These are phyloP conservation scores for Suhomyces coccinellae DNA, from an alignment of 1,139 yeast species.

Conservation along the genomic window DNA sequence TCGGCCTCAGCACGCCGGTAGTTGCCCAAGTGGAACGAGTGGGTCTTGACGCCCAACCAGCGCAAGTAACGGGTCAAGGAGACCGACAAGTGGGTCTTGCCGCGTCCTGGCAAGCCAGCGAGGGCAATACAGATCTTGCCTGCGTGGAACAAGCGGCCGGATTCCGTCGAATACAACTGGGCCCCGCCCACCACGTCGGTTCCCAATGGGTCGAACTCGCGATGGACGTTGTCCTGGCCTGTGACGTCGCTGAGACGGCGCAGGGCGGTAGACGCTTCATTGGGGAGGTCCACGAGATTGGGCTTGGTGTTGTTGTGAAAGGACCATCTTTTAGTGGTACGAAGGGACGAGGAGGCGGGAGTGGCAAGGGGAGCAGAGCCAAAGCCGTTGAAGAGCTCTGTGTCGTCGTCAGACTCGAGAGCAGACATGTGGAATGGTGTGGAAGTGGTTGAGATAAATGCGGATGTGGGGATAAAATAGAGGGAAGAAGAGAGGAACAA, in stretches of 20 bases:
- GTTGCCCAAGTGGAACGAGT: slow-evolving; percentile 89
- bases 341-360: slow-evolving; percentile 18
- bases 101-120: slow-evolving; percentile 95
- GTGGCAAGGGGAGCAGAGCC: slow-evolving; percentile 38
- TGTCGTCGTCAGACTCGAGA: slow-evolving; percentile 31
- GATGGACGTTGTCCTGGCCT: slow-evolving; percentile 56
- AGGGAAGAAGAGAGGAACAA: neutral
- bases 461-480: neutral
- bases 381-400: slow-evolving; percentile 41
- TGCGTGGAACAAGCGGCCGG: slow-evolving; percentile 90
- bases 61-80: slow-evolving; percentile 86
- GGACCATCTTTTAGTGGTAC: slow-evolving; percentile 48
- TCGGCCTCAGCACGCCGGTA: slow-evolving; percentile 69
- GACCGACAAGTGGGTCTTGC: slow-evolving; percentile 91
- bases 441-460: neutral
- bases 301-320: slow-evolving; percentile 42
- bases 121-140: slow-evolving; percentile 88
- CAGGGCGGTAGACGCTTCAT: slow-evolving; percentile 25
- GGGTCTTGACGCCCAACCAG: slow-evolving; percentile 94
- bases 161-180: slow-evolving; percentile 85
- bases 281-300: slow-evolving; percentile 36
- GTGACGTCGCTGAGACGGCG: slow-evolving; percentile 46
- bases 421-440: slow-evolving; percentile 16
- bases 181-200: slow-evolving; percentile 52
- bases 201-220: slow-evolving; percentile 53